phyloP scores from a whole-genome alignment of 2,329 filamentous ascomycete species.

The Sarocladium strictum region DNA sequence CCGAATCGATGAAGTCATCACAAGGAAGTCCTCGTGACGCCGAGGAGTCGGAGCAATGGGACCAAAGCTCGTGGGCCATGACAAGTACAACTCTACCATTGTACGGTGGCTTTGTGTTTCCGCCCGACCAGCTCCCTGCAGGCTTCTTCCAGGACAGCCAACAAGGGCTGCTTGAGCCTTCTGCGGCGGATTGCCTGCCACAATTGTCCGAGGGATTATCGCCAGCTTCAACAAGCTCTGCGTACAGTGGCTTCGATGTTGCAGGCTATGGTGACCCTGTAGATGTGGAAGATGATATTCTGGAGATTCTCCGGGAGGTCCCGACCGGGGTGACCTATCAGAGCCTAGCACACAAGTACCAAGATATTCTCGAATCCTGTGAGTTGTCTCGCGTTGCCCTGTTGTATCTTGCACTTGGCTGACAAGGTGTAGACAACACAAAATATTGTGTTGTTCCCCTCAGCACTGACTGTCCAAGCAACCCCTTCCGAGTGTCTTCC shows the following conservation, averaged over 20 bases:
- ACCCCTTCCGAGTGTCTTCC: slow-evolving; percentile 4
- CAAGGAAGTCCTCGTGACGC: neutral
- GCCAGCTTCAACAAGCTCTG: neutral
- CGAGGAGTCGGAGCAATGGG: neutral
- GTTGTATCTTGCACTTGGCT: too few relatives aligned
- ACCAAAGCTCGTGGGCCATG: neutral
- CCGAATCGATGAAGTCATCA: neutral
- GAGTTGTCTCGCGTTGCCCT: neutral
- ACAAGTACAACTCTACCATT: neutral
- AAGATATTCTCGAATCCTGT: neutral
- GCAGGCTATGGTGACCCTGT: neutral
- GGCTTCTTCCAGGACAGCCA: neutral
- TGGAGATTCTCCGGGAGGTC: neutral
- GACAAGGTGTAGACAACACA: slow-evolving; percentile 1
- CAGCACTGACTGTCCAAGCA: slow-evolving; percentile 6
- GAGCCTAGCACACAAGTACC: slow-evolving; percentile 4
- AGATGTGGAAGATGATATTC: neutral
- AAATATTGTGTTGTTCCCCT: slow-evolving; percentile 4
- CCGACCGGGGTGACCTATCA: neutral
- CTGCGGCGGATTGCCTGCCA: neutral
- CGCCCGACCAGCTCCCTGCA: neutral
- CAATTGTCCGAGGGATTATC: neutral
- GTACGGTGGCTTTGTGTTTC: neutral
- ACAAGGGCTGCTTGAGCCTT: neutral
- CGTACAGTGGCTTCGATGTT: neutral